Conservation (phyloP, 1,284 basidiomycete species). For the Cystobasidium slooffiae region DNA sequence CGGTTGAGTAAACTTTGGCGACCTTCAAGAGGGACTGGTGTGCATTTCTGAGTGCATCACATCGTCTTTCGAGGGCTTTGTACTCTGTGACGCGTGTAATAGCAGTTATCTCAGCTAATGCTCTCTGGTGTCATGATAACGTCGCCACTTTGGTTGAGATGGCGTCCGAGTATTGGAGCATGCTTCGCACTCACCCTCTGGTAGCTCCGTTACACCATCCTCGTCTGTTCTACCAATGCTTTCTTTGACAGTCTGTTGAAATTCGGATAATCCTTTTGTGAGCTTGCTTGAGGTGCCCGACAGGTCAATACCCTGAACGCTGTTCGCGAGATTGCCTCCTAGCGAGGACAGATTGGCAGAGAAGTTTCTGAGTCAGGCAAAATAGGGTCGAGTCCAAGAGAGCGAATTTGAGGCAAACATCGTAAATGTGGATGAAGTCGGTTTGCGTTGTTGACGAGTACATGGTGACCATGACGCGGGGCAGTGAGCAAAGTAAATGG, state of each 20-base stretch:
- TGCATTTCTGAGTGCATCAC: conserved; percentile 84
- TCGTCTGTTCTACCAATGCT: conserved; percentile 83
- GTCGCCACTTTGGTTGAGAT: neutral
- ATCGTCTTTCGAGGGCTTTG: conserved; percentile 89
- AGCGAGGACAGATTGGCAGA: conserved; percentile 32
- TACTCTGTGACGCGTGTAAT: conserved; percentile 66
- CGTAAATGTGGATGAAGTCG: neutral
- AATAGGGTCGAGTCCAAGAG: neutral
- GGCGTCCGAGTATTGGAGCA: neutral
- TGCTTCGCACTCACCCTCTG: conserved; percentile 68
- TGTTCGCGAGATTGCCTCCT: conserved; percentile 37
- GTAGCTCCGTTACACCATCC: conserved; percentile 93
- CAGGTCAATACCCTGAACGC: conserved; percentile 48
- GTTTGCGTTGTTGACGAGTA: neutral
- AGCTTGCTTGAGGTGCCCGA: conserved; percentile 47
- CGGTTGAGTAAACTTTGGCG: conserved; percentile 77
- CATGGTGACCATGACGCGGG: conserved; percentile 1
- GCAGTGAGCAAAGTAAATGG: neutral
- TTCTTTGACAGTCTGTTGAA: conserved; percentile 63
- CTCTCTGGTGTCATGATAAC: neutral
- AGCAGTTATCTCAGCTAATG: neutral
- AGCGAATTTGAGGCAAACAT: neutral
- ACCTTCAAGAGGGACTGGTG: conserved; percentile 79
- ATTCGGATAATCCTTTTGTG: conserved; percentile 46
- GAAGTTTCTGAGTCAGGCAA: conserved; percentile 17